Conservation (phyloP, 2,329 filamentous ascomycete species). For the Aspergillus sp. region DNA sequence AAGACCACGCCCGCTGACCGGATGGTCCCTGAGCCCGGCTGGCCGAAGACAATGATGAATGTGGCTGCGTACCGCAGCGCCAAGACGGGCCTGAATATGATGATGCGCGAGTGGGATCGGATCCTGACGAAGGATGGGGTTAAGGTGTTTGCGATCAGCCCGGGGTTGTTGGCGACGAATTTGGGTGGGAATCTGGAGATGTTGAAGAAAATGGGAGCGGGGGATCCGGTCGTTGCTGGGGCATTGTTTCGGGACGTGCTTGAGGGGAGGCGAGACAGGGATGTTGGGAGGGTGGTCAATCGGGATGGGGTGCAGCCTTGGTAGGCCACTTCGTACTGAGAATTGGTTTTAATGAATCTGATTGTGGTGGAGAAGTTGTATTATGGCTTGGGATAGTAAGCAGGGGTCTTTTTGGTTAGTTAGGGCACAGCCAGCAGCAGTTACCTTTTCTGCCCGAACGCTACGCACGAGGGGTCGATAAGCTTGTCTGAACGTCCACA, state of each 20-base stretch:
- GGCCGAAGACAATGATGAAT: slow-evolving; percentile 39
- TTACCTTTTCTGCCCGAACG: too few species aligned
- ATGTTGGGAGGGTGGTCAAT: slow-evolving; percentile 41
- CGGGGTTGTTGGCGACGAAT: slow-evolving; percentile 51
- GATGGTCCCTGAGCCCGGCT: slow-evolving; percentile 30
- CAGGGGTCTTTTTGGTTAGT: not conserved
- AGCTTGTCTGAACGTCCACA: not conserved
- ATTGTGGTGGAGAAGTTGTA: too few species aligned
- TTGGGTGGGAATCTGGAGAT: slow-evolving; percentile 38
- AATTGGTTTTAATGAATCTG: not conserved
- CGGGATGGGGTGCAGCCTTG: slow-evolving; percentile 19
- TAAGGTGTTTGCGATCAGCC: slow-evolving; percentile 51
- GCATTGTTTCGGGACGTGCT: slow-evolving; percentile 42
- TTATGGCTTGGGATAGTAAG: too few species aligned
- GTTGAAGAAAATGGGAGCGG: slow-evolving; percentile 19
- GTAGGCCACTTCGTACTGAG: not conserved
- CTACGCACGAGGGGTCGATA: not conserved
- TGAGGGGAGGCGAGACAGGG: slow-evolving; percentile 42
- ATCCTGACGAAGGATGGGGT: slow-evolving; percentile 51
- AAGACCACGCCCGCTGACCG: slow-evolving; percentile 1
- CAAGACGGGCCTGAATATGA: slow-evolving; percentile 51
- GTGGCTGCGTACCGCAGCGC: slow-evolving; percentile 39
- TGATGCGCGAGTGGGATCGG: slow-evolving; percentile 48
- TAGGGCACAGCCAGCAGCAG: not conserved
- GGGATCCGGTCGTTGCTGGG: slow-evolving; percentile 41